Base-by-base conservation (phyloP, 768 basidiomycete genomes). In the Termitomyces sp. region DNA sequence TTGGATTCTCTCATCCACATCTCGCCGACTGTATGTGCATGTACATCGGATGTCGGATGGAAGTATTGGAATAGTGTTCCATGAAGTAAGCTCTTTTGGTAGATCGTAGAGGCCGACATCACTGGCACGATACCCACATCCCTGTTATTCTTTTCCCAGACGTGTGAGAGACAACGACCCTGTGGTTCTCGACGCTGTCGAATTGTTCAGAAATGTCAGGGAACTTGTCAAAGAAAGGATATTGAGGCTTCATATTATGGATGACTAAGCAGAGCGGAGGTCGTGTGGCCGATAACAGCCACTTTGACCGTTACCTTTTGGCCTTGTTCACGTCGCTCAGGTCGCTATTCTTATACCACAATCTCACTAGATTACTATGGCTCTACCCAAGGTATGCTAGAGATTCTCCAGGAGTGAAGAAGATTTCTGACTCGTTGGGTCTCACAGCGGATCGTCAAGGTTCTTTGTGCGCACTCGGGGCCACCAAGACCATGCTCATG, bases 391-490 rank as follows among this genome's bases (percentile, higher is more conserved):
- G 79, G 83, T 80, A 64, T 61, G 67, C 22, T 53, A 39, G 37
- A 24, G 22, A 13, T 22, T 36, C 33, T 26, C 7, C 4, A 33
- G 42, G 14, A 49, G 32, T 36, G n/a, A 30, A 33, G 8, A 55
- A 44, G 24, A 39, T 64, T 1, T 9, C 45, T 53, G 20, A 60
- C 20, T 46, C 33, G 1, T 18, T 18, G 24, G 9, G 45, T 27
- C 7, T 42, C 40, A 40, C 60, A 81, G 79, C 73, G 79, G 68
- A 82, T 82, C 64, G 78, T 82, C 76, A 82, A 82, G 75, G 79
- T 79, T 22, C 32, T n/a, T 48, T 40, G 40, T 24, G 36, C 53
- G 42, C 56, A 27, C 34, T 46, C 18, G 27, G 47, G 40, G 45
- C 51, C 36, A 20, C 49, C 26, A 27, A 53, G 36, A 51, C 48